phyloP scores from a whole-genome alignment of 2,329 filamentous ascomycete genomes.

The Diaporthe australafricana region DNA sequence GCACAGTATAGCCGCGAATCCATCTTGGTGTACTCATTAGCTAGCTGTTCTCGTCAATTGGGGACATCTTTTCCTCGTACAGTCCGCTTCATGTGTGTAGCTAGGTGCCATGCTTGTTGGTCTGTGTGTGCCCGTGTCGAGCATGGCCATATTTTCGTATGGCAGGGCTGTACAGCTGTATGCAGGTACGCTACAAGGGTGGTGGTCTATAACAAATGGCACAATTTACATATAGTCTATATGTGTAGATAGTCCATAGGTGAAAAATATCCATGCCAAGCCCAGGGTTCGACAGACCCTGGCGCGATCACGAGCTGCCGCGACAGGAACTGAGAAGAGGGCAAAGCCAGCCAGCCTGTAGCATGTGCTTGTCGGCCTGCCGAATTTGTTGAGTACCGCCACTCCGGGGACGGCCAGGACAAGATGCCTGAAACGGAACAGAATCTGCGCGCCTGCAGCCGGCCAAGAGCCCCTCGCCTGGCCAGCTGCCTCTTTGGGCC shows the following conservation, averaged over 20 bases:
- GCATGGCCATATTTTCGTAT: not conserved
- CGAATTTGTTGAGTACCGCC: slow-evolving; percentile 24
- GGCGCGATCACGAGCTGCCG: not conserved
- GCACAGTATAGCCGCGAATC: too few species aligned
- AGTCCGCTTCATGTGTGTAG: not conserved
- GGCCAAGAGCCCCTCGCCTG: not conserved
- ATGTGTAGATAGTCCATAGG: not conserved
- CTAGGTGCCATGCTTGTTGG: not conserved
- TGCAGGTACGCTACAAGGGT: not conserved
- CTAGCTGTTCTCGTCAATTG: too few species aligned
- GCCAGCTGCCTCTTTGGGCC: not conserved
- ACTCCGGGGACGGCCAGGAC: not conserved
- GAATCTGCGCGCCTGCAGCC: slow-evolving; percentile 9
- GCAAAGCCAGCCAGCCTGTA: not conserved
- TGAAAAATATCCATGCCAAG: not conserved
- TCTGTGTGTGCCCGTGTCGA: too few species aligned
- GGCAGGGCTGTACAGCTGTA: not conserved
- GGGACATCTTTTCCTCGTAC: too few species aligned
- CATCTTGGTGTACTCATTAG: too few species aligned
- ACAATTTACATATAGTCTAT: not conserved
- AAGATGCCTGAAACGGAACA: slow-evolving; percentile 11
- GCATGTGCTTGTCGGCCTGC: slow-evolving; percentile 19
- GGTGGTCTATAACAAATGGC: not conserved
- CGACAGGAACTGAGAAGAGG: not conserved
- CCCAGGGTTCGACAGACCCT: not conserved